These are phyloP conservation scores for Leptodontidium sp. DNA, from an alignment of 2,329 filamentous ascomycete species.

Conservation along the genomic window DNA sequence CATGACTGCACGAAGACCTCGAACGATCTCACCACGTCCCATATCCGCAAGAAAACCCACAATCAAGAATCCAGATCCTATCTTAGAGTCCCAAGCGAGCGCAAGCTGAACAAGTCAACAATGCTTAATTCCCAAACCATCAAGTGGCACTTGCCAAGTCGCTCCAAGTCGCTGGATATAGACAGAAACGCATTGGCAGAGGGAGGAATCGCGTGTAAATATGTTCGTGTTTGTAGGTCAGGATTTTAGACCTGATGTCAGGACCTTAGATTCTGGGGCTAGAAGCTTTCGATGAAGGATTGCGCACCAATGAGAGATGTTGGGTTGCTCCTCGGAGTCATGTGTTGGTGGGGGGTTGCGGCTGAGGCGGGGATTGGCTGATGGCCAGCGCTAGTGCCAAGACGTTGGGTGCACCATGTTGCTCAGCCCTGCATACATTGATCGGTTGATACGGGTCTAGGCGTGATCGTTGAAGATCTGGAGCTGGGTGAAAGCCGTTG, in stretches of 20 bases:
- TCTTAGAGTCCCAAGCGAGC: neutral
- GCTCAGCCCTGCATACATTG: too few species aligned
- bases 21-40: neutral
- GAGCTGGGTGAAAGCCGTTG: too few species aligned
- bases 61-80: neutral
- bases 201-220: neutral
- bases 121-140: neutral
- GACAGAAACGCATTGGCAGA: neutral
- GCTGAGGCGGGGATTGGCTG: neutral
- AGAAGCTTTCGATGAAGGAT: neutral
- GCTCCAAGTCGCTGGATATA: too few species aligned
- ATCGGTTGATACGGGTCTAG: too few species aligned
- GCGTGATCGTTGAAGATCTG: too few species aligned
- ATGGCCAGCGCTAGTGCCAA: too few species aligned
- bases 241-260: constrained; percentile 2
- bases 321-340: neutral
- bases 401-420: too few species aligned
- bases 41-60: too few species aligned
- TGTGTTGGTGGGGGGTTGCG: neutral
- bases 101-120: neutral
- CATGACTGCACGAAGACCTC: neutral
- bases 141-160: neutral
- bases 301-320: neutral
- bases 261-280: neutral
- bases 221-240: neutral